Base-by-base conservation (phyloP, 176 grass and related monocot genomes). In the Tuctoria greenei region DNA sequence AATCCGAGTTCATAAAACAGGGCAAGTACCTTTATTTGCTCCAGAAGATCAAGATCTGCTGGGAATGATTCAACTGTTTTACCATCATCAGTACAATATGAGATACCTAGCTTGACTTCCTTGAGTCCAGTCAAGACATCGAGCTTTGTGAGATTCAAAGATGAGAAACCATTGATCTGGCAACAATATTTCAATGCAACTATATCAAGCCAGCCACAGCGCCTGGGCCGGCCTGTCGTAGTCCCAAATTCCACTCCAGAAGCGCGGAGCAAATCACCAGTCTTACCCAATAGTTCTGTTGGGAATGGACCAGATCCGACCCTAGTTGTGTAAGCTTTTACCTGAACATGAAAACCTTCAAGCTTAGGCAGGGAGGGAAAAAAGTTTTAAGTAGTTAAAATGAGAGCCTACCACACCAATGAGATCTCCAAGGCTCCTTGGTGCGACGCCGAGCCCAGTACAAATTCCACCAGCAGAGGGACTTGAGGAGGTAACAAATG, bases 241-340 rank as follows among this genome's bases (percentile, higher is more conserved):
- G 95, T 94, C 31, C 95, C 95, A 17, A 98, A 98, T 61, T 94
- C 95, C 95, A 93, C 87, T 71, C 95, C 95, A 46, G 86, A 81
- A 38, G 83, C 72, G 0, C 89, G 83, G 21, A 98, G 91, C 18
- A 83, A 50, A 66, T 98, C 95, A 0, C 95, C 95, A 21, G 35
- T 74, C 31, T 89, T 87, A 31, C 91, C 88, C 55, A 98, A 28
- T 16, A 98, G 65, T 85, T 98, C 91, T 40, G 95, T 93, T 47
- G 91, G 95, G 79, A 93, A 97, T 62, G 95, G 91, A 44, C 95
- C 95, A 17, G 86, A 93, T 31, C 95, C 95, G 38, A 98, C 91
- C 79, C 95, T 89, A 67, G 91, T 93, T 47, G 95, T 97, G 46
- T 98, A 98, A 64, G 91, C 86, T 92, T 98, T 98, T 83, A 92